Evolutionary conservation across 345 rosid genomes (phyloP).

Genomic region (Salix dunnii): DNA sequence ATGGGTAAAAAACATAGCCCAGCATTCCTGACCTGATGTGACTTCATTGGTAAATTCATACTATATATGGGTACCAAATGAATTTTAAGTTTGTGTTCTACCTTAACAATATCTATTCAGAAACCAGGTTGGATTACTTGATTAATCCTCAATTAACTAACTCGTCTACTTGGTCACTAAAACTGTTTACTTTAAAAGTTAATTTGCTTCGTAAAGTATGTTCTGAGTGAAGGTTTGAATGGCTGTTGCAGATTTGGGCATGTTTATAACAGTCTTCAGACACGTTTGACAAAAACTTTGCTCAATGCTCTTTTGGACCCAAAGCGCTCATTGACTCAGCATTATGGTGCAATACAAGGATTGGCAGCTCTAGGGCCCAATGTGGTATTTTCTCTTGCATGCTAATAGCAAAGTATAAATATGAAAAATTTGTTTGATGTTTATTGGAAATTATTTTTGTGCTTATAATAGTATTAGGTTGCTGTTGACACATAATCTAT

Average conservation of each 20-base stretch:
- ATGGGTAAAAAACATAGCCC: not conserved
- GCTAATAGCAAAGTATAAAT: not conserved
- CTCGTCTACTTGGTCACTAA: not conserved
- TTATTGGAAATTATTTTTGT: not conserved
- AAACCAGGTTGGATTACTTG: conserved; percentile 2
- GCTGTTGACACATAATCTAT: not conserved
- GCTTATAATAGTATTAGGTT: not conserved
- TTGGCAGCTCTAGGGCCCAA: conserved; percentile 84
- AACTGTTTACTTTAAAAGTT: not conserved
- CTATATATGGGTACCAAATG: not conserved
- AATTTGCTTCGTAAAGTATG: not conserved
- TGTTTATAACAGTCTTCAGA: conserved; percentile 73
- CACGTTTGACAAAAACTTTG: conserved; percentile 85
- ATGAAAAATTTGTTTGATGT: not conserved
- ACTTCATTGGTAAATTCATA: not conserved
- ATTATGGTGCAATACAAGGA: conserved; percentile 96
- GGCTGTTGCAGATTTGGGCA: conserved; percentile 67
- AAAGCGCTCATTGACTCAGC: conserved; percentile 79
- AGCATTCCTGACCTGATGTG: not conserved
- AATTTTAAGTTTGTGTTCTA: not conserved
- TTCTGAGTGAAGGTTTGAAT: conserved; percentile 8
- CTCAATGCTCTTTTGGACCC: conserved; percentile 86
- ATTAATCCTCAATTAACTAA: not conserved
- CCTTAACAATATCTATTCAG: not conserved
- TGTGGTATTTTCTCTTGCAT: conserved; percentile 52